A percentile compares a stretch with the other conserved stretches of the same genome.
phyloP scores from a whole-genome alignment of 139 green algal species.

The Parachlorella kessleri region DNA sequence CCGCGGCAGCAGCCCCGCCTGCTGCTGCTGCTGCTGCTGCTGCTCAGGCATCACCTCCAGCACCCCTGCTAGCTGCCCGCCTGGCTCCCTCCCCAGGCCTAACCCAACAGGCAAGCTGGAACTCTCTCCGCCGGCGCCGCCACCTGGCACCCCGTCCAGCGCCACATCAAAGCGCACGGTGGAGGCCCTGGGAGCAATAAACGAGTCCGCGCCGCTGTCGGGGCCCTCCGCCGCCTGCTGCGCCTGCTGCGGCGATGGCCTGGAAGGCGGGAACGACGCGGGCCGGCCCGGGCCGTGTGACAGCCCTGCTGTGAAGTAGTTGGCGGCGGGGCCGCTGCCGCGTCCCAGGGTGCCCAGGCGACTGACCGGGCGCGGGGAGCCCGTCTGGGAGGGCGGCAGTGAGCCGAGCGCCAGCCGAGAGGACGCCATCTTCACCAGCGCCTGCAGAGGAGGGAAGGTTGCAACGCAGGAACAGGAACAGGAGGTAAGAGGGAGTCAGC shows the following conservation, averaged over 20 bases:
- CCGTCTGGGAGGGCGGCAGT: neutral
- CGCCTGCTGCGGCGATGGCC: neutral
- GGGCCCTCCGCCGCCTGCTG: neutral
- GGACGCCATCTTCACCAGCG: neutral
- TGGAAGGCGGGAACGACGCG: neutral
- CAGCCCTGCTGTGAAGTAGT: neutral
- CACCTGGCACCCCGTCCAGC: neutral
- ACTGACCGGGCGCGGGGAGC: neutral
- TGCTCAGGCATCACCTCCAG: neutral
- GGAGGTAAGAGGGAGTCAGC: too few species aligned
- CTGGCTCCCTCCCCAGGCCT: neutral
- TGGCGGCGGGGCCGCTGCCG: neutral
- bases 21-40: neutral
- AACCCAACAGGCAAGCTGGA: neutral
- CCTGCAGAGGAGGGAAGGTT: too few species aligned
- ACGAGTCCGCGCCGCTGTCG: neutral
- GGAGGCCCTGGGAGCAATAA: neutral
- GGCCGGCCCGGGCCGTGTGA: neutral
- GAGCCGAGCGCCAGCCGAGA: neutral
- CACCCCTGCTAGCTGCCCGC: neutral
- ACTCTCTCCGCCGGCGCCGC: neutral
- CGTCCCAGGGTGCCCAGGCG: neutral
- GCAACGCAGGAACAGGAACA: too few species aligned
- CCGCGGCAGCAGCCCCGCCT: neutral
- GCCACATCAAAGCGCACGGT: constrained; percentile 26